Percentiles rank a stretch among this genome's conserved stretches.
These are phyloP conservation scores for Eucalyptus erythrocorys DNA, from an alignment of 345 rosid genomes.

Conservation along the genomic window DNA sequence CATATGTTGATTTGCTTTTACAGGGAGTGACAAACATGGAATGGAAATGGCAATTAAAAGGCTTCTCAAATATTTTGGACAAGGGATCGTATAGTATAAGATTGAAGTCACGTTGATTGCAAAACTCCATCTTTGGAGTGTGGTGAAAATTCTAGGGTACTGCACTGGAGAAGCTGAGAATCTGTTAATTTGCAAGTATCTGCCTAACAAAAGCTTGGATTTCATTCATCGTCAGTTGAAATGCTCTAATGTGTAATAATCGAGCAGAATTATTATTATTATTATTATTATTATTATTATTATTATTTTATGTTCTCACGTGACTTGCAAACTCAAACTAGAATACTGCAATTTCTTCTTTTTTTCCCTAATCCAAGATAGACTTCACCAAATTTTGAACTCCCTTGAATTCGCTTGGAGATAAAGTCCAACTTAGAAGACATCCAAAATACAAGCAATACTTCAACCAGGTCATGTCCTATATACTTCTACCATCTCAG, in stretches of 20 bases:
- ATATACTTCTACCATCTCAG: fast-evolving
- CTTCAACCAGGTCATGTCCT: background rate
- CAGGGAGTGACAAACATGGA: conserved; percentile 2
- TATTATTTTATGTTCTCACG: background rate
- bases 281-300: too few species aligned
- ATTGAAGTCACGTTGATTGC: conserved; percentile 3
- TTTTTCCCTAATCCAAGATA: background rate
- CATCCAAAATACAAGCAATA: background rate
- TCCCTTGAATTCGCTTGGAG: background rate
- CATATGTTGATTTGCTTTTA: background rate
- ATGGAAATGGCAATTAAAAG: conserved; percentile 8
- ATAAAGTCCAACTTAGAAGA: background rate
- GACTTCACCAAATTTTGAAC: background rate
- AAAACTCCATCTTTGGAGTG: background rate
- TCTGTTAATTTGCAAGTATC: background rate
- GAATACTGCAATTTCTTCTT: background rate
- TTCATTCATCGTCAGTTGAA: background rate
- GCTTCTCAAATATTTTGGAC: conserved; percentile 1
- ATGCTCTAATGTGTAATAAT: background rate
- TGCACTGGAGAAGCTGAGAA: background rate
- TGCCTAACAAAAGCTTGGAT: background rate
- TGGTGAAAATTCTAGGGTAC: background rate
- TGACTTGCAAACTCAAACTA: background rate
- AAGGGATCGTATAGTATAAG: conserved; percentile 5
- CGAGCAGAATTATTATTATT: background rate